A percentile compares a stretch with the other conserved stretches of the same genome.
Evolutionary conservation across 495 filamentous ascomycete species (phyloP).

Genomic region (Aspergillus steynii): DNA sequence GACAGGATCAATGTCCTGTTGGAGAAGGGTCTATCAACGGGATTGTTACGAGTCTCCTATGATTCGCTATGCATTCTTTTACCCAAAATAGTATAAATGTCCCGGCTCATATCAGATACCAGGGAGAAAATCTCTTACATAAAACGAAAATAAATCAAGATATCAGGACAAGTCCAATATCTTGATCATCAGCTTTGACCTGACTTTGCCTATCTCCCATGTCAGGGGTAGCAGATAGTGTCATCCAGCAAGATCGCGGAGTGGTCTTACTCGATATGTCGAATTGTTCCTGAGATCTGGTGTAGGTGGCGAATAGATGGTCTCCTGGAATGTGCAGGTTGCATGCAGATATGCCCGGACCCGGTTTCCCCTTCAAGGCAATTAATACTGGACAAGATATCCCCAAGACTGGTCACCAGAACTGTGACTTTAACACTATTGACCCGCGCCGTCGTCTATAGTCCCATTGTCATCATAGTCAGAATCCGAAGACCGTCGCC

Average conservation of each 20-base stretch:
- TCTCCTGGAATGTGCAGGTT: background rate
- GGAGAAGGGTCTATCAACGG: background rate
- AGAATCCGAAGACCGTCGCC: background rate
- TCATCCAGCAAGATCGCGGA: background rate
- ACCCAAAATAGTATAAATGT: background rate
- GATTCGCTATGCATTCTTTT: background rate
- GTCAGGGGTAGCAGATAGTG: background rate
- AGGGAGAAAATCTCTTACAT: background rate
- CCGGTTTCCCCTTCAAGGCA: background rate
- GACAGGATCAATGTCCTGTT: background rate
- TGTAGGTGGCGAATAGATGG: background rate
- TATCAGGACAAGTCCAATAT: too few relatives aligned
- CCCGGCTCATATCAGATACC: too few relatives aligned
- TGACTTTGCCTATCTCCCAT: background rate
- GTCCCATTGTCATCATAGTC: too few relatives aligned
- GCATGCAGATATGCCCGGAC: background rate
- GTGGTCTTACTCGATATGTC: background rate
- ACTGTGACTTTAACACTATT: background rate
- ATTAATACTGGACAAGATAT: background rate
- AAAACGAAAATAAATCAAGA: too few relatives aligned
- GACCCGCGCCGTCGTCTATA: too few relatives aligned
- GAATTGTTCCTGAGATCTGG: background rate
- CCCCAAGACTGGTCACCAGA: background rate
- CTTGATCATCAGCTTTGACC: background rate
- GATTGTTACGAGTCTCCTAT: background rate